phyloP scores from a whole-genome alignment of 2,329 filamentous ascomycete species.

The Epichloe elymi region DNA sequence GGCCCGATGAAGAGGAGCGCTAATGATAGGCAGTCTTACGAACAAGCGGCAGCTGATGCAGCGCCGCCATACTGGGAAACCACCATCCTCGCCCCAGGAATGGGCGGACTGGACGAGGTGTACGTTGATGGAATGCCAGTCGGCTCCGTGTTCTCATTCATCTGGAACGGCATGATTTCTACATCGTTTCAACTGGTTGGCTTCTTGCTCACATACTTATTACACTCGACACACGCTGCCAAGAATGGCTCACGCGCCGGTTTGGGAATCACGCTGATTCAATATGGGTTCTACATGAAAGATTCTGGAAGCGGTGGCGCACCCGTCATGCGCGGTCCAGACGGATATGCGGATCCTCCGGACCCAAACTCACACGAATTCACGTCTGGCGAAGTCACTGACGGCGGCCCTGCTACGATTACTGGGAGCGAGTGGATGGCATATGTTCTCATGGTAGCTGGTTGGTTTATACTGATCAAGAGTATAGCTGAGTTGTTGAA shows the following conservation, averaged over 20 bases:
- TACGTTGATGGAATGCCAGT: constrained; percentile 95
- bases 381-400: constrained; percentile 54
- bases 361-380: constrained; percentile 90
- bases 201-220: constrained; percentile 92
- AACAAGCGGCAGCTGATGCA: constrained; percentile 92
- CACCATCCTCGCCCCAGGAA: constrained; percentile 85
- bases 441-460: constrained; percentile 89
- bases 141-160: constrained; percentile 72
- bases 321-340: constrained; percentile 34
- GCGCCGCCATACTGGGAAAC: constrained; percentile 99
- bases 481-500: constrained; percentile 84
- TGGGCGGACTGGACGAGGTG: constrained; percentile 83
- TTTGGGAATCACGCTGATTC: constrained; percentile 86
- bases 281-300: constrained; percentile 96
- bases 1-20: constrained; percentile 17
- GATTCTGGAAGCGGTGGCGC: constrained; percentile 34
- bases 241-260: constrained; percentile 95
- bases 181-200: constrained; percentile 96
- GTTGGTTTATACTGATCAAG: constrained; percentile 94
- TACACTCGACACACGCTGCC: constrained; percentile 94
- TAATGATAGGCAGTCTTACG: constrained; percentile 58
- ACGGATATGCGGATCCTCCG: constrained; percentile 55
- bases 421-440: constrained; percentile 76
- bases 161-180: constrained; percentile 93
- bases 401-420: constrained; percentile 40